Conservation (phyloP, 2,329 filamentous ascomycete species). For the Calonectria crousiana region DNA sequence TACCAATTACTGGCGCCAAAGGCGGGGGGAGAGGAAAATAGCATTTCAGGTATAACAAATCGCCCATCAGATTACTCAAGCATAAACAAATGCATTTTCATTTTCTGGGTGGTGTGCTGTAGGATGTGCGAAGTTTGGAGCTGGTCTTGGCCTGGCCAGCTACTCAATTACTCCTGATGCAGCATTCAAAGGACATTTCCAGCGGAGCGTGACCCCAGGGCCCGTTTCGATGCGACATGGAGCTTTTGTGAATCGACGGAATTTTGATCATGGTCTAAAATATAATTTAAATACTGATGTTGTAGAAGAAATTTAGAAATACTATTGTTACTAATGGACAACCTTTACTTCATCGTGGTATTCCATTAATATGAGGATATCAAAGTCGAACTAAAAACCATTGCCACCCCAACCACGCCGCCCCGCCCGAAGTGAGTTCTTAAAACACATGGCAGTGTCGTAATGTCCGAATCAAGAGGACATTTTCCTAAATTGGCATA, state of each 20-base stretch:
- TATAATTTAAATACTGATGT: too few relatives aligned
- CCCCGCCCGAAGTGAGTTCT: not conserved
- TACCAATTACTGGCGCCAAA: not conserved
- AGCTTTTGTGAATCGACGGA: not conserved
- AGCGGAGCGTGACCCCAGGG: not conserved
- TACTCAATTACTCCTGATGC: too few relatives aligned
- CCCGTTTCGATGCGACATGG: not conserved
- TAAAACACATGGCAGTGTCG: not conserved
- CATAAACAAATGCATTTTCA: not conserved
- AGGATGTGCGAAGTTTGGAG: not conserved
- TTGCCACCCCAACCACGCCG: not conserved
- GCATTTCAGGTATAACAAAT: not conserved
- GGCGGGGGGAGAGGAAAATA: not conserved
- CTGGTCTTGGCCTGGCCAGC: not conserved
- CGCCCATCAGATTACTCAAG: not conserved
- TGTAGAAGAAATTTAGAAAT: not conserved
- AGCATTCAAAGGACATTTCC: not conserved
- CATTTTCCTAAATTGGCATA: not conserved
- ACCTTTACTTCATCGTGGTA: not conserved
- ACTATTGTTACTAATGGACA: not conserved
- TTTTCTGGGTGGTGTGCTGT: not conserved
- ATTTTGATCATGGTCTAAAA: not conserved
- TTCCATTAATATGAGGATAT: not conserved
- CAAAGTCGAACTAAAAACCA: not conserved
- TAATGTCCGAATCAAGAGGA: not conserved